A percentile compares a stretch with the other conserved stretches of the same genome.
Conservation (phyloP, 768 basidiomycete genomes). For the Sarcodon sp. region DNA sequence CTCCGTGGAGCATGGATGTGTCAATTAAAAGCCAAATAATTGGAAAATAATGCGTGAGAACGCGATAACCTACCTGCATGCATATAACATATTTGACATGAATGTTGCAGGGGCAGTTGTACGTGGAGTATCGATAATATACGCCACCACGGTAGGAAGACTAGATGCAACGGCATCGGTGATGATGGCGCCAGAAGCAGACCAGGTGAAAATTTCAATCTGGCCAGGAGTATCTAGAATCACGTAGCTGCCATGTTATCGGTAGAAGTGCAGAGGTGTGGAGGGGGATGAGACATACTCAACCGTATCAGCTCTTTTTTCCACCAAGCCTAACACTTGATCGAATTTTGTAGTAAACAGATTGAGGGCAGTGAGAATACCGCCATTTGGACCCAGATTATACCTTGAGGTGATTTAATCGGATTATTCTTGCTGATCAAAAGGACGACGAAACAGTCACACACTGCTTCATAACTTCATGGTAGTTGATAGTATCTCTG, state of each 20-base stretch:
- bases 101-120: slow-evolving; percentile 93
- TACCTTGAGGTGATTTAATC: slow-evolving; percentile 43
- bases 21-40: too few relatives aligned
- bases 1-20: neutral
- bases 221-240: slow-evolving; percentile 97
- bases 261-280: neutral
- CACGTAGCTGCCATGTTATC: slow-evolving; percentile 50
- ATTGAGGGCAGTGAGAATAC: slow-evolving; percentile 93
- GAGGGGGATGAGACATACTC: slow-evolving; percentile 44
- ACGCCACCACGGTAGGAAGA: slow-evolving; percentile 89
- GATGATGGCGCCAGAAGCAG: slow-evolving; percentile 96
- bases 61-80: slow-evolving; percentile 61
- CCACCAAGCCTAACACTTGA: slow-evolving; percentile 84
- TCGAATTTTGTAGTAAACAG: slow-evolving; percentile 99
- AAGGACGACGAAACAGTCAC: slow-evolving; percentile 22
- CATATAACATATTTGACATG: slow-evolving; percentile 99
- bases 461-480: slow-evolving; percentile 99
- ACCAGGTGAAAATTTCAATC: slow-evolving; percentile 99
- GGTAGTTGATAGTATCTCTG: slow-evolving; percentile 92
- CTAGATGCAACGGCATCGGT: slow-evolving; percentile 93
- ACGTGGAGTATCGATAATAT: slow-evolving; percentile 94
- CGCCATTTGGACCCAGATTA: slow-evolving; percentile 96
- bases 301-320: slow-evolving; percentile 78
- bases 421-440: neutral
- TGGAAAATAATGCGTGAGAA: neutral